Percentiles rank a stretch among this genome's conserved stretches.
phyloP scores from a whole-genome alignment of 805 yeast genomes.

The Starmerella vitae region DNA sequence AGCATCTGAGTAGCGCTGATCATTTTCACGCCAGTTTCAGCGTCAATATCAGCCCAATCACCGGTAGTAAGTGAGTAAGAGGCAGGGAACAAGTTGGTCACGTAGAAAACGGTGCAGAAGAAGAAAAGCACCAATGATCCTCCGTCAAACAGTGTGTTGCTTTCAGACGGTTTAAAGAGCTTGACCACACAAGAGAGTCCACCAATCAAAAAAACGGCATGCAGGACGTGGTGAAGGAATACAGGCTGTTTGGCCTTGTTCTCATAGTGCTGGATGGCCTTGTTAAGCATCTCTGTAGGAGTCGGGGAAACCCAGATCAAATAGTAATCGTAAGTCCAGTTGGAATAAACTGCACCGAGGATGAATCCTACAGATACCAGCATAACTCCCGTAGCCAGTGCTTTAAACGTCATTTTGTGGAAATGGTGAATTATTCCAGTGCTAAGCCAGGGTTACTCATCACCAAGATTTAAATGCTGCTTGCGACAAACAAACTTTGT shows the following conservation, averaged over 20 bases:
- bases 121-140: conserved; percentile 66
- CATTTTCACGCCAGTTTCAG: conserved; percentile 73
- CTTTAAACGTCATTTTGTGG: conserved; percentile 26
- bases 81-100: conserved; percentile 79
- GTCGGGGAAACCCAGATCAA: conserved; percentile 53
- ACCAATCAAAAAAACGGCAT: conserved; percentile 49
- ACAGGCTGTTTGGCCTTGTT: conserved; percentile 56
- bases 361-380: conserved; percentile 50
- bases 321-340: conserved; percentile 67
- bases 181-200: conserved; percentile 60
- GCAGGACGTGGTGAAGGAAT: conserved; percentile 47
- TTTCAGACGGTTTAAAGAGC: conserved; percentile 76
- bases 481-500: too few species aligned
- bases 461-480: too few species aligned
- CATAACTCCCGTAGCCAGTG: conserved; percentile 21
- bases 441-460: too few species aligned
- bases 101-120: conserved; percentile 60
- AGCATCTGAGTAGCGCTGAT: conserved; percentile 80
- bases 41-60: conserved; percentile 89
- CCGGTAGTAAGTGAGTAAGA: conserved; percentile 52
- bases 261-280: conserved; percentile 60
- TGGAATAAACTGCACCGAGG: conserved; percentile 64
- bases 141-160: conserved; percentile 78
- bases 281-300: conserved; percentile 41
- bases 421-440: too few species aligned